Conservation (phyloP, 768 basidiomycete genomes). For the Lepiota subincarnata region DNA sequence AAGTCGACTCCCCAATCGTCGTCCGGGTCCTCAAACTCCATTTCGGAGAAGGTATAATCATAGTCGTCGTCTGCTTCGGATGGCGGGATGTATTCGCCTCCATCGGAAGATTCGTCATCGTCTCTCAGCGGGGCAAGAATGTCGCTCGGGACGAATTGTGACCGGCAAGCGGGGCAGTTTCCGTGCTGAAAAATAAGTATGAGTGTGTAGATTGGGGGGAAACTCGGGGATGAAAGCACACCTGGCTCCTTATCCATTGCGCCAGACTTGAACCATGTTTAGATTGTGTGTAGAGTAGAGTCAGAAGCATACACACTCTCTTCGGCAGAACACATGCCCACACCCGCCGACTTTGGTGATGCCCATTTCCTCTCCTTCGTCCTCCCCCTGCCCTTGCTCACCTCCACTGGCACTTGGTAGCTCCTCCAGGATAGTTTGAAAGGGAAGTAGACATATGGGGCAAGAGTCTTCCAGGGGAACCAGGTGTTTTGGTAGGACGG, state of each 20-base stretch:
- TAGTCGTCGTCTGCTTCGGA: constrained; percentile 51
- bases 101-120: constrained; percentile 65
- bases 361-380: constrained; percentile 25
- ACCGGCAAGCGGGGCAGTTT: constrained; percentile 65
- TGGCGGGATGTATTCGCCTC: constrained; percentile 60
- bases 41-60: neutral
- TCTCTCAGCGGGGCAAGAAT: constrained; percentile 32
- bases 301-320: constrained; percentile 45
- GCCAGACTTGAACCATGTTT: constrained; percentile 36
- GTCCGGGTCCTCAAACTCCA: constrained; percentile 14
- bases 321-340: constrained; percentile 64
- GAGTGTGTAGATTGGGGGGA: neutral
- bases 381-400: constrained; percentile 4
- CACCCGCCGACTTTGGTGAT: constrained; percentile 58
- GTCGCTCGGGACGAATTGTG: constrained; percentile 51
- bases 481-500: constrained; percentile 33
- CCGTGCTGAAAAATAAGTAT: constrained; percentile 50
- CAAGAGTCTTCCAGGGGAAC: constrained; percentile 52
- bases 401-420: constrained; percentile 14
- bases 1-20: constrained; percentile 10
- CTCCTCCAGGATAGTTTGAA: constrained; percentile 40
- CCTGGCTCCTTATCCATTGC: constrained; percentile 63
- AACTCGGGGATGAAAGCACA: constrained; percentile 23
- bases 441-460: constrained; percentile 60
- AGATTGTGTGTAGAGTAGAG: constrained; percentile 5